Evolutionary conservation across 2,329 filamentous ascomycete species (phyloP).

Genomic region (Chalaropsis ovoidea): DNA sequence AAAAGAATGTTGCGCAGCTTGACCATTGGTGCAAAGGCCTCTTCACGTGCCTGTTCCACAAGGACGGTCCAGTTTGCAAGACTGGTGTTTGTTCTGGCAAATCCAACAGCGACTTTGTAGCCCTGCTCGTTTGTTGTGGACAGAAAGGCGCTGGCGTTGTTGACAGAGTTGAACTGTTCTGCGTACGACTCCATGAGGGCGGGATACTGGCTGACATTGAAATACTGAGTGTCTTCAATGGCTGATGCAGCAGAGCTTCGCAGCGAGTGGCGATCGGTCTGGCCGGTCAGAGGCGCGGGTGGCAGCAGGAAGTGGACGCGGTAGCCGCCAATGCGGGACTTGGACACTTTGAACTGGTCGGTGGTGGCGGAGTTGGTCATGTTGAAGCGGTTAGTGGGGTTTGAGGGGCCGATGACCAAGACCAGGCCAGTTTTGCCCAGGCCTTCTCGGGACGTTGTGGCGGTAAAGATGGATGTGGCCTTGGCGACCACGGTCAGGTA

Average conservation of each 20-base stretch:
- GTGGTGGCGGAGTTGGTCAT: constrained; percentile 42
- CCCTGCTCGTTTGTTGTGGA: constrained; percentile 64
- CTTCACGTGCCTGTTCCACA: constrained; percentile 62
- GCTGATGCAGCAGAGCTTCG: constrained; percentile 31
- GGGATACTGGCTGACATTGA: constrained; percentile 52
- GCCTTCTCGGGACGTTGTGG: constrained; percentile 56
- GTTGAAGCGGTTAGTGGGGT: constrained; percentile 55
- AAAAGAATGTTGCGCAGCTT: constrained; percentile 70
- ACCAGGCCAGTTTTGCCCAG: constrained; percentile 60
- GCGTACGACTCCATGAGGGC: constrained; percentile 53
- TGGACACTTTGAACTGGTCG: constrained; percentile 31
- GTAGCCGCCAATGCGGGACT: constrained; percentile 25
- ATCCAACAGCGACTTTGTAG: constrained; percentile 64
- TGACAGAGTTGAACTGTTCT: constrained; percentile 40
- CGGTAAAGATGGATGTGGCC: constrained; percentile 51
- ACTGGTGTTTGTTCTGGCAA: constrained; percentile 55
- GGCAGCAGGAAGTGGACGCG: constrained; percentile 52
- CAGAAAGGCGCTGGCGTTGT: constrained; percentile 60
- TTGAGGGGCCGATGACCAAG: constrained; percentile 58
- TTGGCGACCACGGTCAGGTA: constrained; percentile 76
- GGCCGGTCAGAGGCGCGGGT: constrained; percentile 36
- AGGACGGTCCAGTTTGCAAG: constrained; percentile 75
- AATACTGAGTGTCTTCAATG: constrained; percentile 34
- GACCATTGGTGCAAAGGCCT: constrained; percentile 66
- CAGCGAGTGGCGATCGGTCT: constrained; percentile 41